phyloP scores from a whole-genome alignment of 768 basidiomycete genomes.

The Tulasnella calospora region DNA sequence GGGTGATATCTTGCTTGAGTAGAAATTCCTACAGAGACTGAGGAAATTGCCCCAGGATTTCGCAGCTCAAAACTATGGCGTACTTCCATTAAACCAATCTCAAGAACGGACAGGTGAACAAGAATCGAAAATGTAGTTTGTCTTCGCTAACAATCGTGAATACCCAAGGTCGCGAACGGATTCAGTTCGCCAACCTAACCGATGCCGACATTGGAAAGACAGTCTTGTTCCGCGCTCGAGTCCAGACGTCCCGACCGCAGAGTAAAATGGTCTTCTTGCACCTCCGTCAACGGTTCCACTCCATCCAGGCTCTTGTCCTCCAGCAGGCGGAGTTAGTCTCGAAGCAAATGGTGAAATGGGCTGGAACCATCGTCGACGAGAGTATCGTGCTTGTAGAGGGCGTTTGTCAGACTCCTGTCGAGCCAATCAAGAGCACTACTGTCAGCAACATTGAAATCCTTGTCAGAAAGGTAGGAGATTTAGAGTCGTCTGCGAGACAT shows the following conservation, averaged over 20 bases:
- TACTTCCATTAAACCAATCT: conserved; percentile 86
- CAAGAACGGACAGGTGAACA: conserved; percentile 54
- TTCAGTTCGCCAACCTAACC: conserved; percentile 61
- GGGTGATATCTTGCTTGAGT: conserved; percentile 27
- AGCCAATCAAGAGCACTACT: conserved; percentile 86
- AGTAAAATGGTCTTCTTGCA: conserved; percentile 94
- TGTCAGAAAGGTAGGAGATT: conserved; percentile 60
- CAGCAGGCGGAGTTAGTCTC: conserved; percentile 72
- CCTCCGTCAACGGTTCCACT: conserved; percentile 83
- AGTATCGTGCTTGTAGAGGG: conserved; percentile 83
- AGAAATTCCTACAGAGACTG: background rate
- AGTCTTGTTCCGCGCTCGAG: conserved; percentile 80
- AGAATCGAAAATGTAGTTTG: background rate
- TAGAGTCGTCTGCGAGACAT: background rate
- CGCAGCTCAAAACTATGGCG: conserved; percentile 76
- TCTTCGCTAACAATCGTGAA: background rate
- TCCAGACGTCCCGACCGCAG: conserved; percentile 87
- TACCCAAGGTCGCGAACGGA: conserved; percentile 46
- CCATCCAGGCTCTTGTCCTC: conserved; percentile 74
- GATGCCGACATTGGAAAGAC: conserved; percentile 60
- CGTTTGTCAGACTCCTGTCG: conserved; percentile 65
- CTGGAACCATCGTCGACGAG: conserved; percentile 69
- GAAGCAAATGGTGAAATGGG: conserved; percentile 98
- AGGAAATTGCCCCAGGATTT: conserved; percentile 53
- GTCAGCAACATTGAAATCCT: conserved; percentile 84